Percentiles rank a stretch among this genome's conserved stretches.
phyloP scores from a whole-genome alignment of 805 yeast genomes.

The Kazachstania viticola region DNA sequence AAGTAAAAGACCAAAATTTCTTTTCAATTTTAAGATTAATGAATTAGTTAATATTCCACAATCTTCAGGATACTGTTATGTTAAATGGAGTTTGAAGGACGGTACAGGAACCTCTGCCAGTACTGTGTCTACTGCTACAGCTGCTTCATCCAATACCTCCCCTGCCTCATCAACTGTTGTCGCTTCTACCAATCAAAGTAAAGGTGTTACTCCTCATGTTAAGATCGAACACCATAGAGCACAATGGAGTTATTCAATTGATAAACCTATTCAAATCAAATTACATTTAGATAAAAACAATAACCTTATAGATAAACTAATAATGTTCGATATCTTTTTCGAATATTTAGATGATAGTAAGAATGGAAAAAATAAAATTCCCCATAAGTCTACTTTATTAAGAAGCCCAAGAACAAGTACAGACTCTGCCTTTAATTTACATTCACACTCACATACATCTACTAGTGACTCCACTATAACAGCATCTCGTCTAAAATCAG shows the following conservation, averaged over 20 bases:
- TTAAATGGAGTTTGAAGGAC: conserved; percentile 53
- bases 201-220: conserved; percentile 32
- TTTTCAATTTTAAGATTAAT: conserved; percentile 43
- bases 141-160: neutral
- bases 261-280: conserved; percentile 30
- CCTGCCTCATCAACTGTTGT: neutral
- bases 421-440: neutral
- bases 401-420: neutral
- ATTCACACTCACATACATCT: neutral
- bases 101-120: conserved; percentile 20
- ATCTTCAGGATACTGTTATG: conserved; percentile 52
- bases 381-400: neutral
- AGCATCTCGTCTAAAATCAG: neutral
- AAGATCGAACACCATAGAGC: conserved; percentile 42
- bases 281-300: conserved; percentile 30
- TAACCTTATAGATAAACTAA: conserved; percentile 25
- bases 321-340: conserved; percentile 36
- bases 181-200: conserved; percentile 12
- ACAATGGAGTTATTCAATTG: conserved; percentile 33
- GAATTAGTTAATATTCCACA: conserved; percentile 83
- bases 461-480: neutral
- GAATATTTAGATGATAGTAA: conserved; percentile 20
- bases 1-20: conserved; percentile 47
- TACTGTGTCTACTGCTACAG: neutral
- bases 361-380: neutral